phyloP scores from a whole-genome alignment of 2,329 filamentous ascomycete genomes.

The Xylariaceae sp. region DNA sequence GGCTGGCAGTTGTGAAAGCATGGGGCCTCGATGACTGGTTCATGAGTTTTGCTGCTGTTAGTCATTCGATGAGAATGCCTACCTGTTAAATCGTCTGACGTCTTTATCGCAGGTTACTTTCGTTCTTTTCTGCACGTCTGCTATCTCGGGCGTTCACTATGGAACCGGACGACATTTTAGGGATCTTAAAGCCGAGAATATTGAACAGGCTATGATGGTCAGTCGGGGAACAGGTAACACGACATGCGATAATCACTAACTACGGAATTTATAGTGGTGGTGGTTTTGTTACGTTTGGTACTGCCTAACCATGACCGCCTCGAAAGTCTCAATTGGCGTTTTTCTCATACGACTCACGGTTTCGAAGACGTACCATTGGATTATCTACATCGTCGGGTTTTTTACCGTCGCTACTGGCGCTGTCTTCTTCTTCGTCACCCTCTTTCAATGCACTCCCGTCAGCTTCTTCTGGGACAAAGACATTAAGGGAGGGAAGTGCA shows the following conservation, averaged over 20 bases:
- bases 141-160: slow-evolving; percentile 45
- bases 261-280: slow-evolving; percentile 26
- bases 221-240: not conserved
- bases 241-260: not conserved
- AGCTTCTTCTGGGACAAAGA: slow-evolving; percentile 31
- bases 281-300: slow-evolving; percentile 34
- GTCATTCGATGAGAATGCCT: not conserved
- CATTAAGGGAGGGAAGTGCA: slow-evolving; percentile 32
- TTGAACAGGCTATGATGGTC: slow-evolving; percentile 45
- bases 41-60: slow-evolving; percentile 22
- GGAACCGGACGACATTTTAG: slow-evolving; percentile 48
- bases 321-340: slow-evolving; percentile 32
- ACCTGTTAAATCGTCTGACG: not conserved
- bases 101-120: slow-evolving; percentile 41
- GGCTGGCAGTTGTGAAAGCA: slow-evolving; percentile 17
- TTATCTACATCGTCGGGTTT: slow-evolving; percentile 30
- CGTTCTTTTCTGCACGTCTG: slow-evolving; percentile 43
- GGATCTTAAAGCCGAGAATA: slow-evolving; percentile 39
- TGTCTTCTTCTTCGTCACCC: slow-evolving; percentile 34
- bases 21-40: slow-evolving; percentile 25
- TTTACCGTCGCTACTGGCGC: slow-evolving; percentile 27
- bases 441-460: slow-evolving; percentile 32
- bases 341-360: slow-evolving; percentile 34
- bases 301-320: slow-evolving; percentile 30
- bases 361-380: slow-evolving; percentile 24